Percentiles rank a stretch among this genome's conserved stretches.
phyloP scores from a whole-genome alignment of 2,329 filamentous ascomycete genomes.

The Fusarium liriodendri region DNA sequence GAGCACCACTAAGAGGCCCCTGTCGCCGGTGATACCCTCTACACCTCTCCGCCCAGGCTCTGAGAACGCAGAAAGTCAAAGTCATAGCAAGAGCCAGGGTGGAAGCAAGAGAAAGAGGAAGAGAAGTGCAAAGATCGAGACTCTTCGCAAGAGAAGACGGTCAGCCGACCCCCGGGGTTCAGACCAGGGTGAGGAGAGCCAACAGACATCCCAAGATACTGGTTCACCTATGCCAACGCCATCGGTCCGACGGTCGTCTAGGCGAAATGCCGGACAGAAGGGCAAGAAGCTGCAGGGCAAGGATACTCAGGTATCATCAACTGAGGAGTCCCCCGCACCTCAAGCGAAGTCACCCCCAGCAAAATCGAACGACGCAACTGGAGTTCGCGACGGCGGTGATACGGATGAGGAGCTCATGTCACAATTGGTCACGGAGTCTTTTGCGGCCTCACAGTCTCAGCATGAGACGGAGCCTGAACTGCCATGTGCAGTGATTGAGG shows the following conservation, averaged over 20 bases:
- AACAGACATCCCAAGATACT: slow-evolving; percentile 32
- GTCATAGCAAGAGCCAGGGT: slow-evolving; percentile 19
- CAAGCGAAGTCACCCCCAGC: not conserved
- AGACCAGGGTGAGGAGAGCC: slow-evolving; percentile 30
- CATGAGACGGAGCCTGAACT: slow-evolving; percentile 29
- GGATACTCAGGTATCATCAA: slow-evolving; percentile 18
- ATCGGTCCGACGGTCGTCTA: slow-evolving; percentile 39
- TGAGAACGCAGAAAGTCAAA: slow-evolving; percentile 20
- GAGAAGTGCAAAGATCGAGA: slow-evolving; percentile 35
- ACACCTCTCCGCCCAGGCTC: slow-evolving; percentile 31
- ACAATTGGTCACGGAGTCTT: slow-evolving; percentile 55
- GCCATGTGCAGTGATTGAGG: slow-evolving; percentile 20
- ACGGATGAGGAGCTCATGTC: slow-evolving; percentile 57
- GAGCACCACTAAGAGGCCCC: slow-evolving; percentile 19
- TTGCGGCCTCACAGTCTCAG: slow-evolving; percentile 50
- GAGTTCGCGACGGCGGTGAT: slow-evolving; percentile 44
- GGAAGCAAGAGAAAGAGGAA: slow-evolving; percentile 47
- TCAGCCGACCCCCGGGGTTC: slow-evolving; percentile 29
- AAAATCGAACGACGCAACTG: not conserved
- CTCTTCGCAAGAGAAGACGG: slow-evolving; percentile 46
- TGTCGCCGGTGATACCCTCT: slow-evolving; percentile 36
- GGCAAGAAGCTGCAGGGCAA: slow-evolving; percentile 21
- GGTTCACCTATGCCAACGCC: slow-evolving; percentile 31
- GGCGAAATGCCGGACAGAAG: slow-evolving; percentile 35
- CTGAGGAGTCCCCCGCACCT: slow-evolving; percentile 9